A percentile compares a stretch with the other conserved stretches of the same genome.
phyloP scores from a whole-genome alignment of 768 basidiomycete species.

The Suillus americanus region DNA sequence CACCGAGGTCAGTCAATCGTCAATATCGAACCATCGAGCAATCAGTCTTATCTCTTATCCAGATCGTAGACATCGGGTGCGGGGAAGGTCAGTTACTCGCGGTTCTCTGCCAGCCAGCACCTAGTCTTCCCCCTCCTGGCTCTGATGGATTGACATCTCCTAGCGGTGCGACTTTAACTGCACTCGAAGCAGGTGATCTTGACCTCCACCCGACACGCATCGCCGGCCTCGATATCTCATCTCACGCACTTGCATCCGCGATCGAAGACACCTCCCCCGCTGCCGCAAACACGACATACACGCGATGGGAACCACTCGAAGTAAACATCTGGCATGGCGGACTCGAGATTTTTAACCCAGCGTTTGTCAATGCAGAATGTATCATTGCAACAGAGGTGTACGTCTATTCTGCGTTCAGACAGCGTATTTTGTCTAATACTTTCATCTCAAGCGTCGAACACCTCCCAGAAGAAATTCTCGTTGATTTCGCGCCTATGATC shows the following conservation, averaged over 20 bases:
- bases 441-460: slow-evolving; percentile 68
- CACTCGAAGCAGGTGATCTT: neutral
- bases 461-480: slow-evolving; percentile 55
- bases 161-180: slow-evolving; percentile 40
- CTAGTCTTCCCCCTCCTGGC: slow-evolving; percentile 53
- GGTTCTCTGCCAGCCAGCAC: slow-evolving; percentile 71
- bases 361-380: slow-evolving; percentile 64
- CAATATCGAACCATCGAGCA: neutral
- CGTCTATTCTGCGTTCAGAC: slow-evolving; percentile 22
- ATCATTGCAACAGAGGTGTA: slow-evolving; percentile 84
- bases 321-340: slow-evolving; percentile 76
- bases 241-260: slow-evolving; percentile 54
- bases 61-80: slow-evolving; percentile 85
- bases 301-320: slow-evolving; percentile 68
- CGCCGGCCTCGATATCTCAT: slow-evolving; percentile 69
- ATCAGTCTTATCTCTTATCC: neutral
- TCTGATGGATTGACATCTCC: slow-evolving; percentile 23
- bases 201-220: slow-evolving; percentile 59
- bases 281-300: slow-evolving; percentile 28
- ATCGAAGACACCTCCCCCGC: slow-evolving; percentile 46
- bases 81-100: slow-evolving; percentile 76
- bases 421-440: slow-evolving; percentile 1
- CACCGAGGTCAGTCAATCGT: slow-evolving; percentile 42
- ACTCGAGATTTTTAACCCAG: slow-evolving; percentile 63
- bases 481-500: slow-evolving; percentile 65